Evolutionary conservation across 805 yeast species (phyloP).

Genomic region (Ogataea allantospora): DNA sequence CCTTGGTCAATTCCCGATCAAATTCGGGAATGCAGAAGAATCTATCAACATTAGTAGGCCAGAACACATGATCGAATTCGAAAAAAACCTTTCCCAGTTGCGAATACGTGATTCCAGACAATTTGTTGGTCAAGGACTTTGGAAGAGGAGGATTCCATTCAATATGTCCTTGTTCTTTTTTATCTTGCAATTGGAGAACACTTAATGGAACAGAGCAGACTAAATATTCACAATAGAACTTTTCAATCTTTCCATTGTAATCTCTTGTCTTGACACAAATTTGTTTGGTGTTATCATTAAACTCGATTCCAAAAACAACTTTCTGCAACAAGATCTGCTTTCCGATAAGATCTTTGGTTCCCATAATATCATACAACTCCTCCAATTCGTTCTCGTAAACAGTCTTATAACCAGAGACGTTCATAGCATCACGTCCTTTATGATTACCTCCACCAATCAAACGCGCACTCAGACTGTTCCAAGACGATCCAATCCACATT

Average conservation of each 20-base stretch:
- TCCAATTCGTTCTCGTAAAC: constrained; percentile 32
- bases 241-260: constrained; percentile 8
- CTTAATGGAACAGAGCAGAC: constrained; percentile 53
- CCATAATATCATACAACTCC: constrained; percentile 23
- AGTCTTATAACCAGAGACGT: constrained; percentile 53
- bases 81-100: constrained; percentile 47
- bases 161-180: constrained; percentile 28
- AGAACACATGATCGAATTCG: constrained; percentile 46
- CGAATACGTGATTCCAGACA: constrained; percentile 37
- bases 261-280: constrained; percentile 23
- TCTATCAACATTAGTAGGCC: constrained; percentile 40
- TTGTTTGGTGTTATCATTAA: constrained; percentile 17
- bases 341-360: constrained; percentile 14
- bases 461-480: constrained; percentile 63
- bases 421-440: constrained; percentile 68
- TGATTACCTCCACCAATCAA: constrained; percentile 38
- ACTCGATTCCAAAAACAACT: constrained; percentile 27
- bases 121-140: constrained; percentile 21
- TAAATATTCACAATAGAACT: constrained; percentile 37
- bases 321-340: constrained; percentile 22
- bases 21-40: constrained; percentile 32
- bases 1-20: constrained; percentile 25
- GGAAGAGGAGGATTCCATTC: constrained; percentile 39
- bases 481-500: constrained; percentile 75
- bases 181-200: constrained; percentile 38